A percentile compares a stretch with the other conserved stretches of the same genome.
Evolutionary conservation across 2,329 filamentous ascomycete species (phyloP).

Genomic region (Elsinoe australis): DNA sequence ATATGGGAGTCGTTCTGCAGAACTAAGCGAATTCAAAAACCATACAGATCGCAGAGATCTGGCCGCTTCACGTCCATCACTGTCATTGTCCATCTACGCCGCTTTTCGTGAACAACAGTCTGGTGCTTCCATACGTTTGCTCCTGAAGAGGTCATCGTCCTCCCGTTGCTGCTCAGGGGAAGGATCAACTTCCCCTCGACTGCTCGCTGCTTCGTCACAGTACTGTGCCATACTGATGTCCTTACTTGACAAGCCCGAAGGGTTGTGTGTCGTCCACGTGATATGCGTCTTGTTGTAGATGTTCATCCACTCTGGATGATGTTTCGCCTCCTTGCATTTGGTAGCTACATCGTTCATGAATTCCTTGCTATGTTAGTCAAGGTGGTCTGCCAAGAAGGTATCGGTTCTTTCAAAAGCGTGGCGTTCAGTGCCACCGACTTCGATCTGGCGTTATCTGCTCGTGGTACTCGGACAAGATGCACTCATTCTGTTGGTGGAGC

Average conservation of each 20-base stretch:
- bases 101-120: conserved; percentile 10
- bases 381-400: too few relatives aligned
- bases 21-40: conserved; percentile 11
- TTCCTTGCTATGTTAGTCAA: conserved; percentile 45
- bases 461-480: too few relatives aligned
- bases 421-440: too few relatives aligned
- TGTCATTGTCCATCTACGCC: background rate
- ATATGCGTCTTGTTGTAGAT: conserved; percentile 65
- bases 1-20: conserved; percentile 13
- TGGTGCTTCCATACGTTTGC: conserved; percentile 13
- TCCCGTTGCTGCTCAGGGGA: conserved; percentile 16
- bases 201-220: conserved; percentile 46
- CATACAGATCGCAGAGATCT: conserved; percentile 10
- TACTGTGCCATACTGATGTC: conserved; percentile 55
- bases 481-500: background rate
- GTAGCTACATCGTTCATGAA: conserved; percentile 68
- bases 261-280: conserved; percentile 65
- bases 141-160: conserved; percentile 5
- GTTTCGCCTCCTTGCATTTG: conserved; percentile 59
- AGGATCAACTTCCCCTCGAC: conserved; percentile 23
- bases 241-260: conserved; percentile 55
- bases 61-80: background rate
- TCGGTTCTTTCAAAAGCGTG: too few relatives aligned
- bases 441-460: too few relatives aligned
- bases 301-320: conserved; percentile 73